phyloP scores from a whole-genome alignment of 352 stramenopile species.

The Aphanomyces stellatus region DNA sequence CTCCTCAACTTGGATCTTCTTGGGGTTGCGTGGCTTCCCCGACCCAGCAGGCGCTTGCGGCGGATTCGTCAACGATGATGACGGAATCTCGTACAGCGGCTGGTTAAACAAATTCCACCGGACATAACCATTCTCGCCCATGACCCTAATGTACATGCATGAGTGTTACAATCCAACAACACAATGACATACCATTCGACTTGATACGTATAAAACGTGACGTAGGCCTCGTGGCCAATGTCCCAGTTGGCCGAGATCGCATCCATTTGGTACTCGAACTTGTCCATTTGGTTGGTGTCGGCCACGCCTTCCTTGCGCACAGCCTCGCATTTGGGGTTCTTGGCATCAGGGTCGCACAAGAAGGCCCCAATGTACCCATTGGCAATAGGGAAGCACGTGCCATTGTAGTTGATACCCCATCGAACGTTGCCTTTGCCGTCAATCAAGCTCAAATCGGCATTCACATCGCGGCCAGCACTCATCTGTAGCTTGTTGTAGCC shows the following conservation, averaged over 20 bases:
- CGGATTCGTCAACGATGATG: conserved; percentile 31
- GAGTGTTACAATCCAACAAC: neutral
- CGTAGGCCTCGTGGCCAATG: conserved; percentile 54
- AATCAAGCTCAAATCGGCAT: conserved; percentile 34
- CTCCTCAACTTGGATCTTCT: conserved; percentile 86
- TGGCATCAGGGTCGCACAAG: conserved; percentile 42
- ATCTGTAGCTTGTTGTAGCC: conserved; percentile 31
- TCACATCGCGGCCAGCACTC: conserved; percentile 37
- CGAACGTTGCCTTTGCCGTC: conserved; percentile 21
- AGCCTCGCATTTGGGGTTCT: conserved; percentile 26
- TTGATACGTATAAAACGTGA: conserved; percentile 32
- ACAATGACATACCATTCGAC: conserved; percentile 23
- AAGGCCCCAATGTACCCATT: conserved; percentile 49
- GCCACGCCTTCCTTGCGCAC: conserved; percentile 24
- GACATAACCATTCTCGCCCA: conserved; percentile 32
- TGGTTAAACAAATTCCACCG: conserved; percentile 59
- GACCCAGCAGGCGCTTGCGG: conserved; percentile 32
- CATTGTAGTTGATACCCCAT: conserved; percentile 57
- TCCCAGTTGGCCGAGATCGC: conserved; percentile 76
- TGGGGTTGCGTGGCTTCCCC: conserved; percentile 31
- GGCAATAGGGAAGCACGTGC: conserved; percentile 48
- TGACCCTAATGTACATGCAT: conserved; percentile 27
- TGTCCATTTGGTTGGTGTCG: conserved; percentile 47
- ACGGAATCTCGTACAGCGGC: conserved; percentile 73
- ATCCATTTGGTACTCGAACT: conserved; percentile 53